phyloP scores from a whole-genome alignment of 495 filamentous ascomycete species.

The Penicillium angulare region DNA sequence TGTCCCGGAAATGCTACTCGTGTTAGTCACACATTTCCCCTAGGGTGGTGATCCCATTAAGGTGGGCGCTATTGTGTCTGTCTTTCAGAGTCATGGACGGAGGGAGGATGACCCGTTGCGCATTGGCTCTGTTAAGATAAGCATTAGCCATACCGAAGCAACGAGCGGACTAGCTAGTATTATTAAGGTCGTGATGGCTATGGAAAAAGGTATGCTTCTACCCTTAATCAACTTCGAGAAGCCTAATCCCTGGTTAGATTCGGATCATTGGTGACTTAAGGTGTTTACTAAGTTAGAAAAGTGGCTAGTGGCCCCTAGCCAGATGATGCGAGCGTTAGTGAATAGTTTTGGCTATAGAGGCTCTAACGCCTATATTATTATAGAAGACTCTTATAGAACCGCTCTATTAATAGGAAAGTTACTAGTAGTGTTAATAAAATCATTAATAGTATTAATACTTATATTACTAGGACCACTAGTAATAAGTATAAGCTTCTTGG shows the following conservation, averaged over 20 bases:
- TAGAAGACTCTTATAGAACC: too few relatives aligned
- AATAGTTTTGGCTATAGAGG: slow-evolving; percentile 44
- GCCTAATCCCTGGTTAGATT: slow-evolving; percentile 43
- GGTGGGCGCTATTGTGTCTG: slow-evolving; percentile 42
- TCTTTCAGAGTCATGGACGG: slow-evolving; percentile 28
- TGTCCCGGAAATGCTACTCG: too few relatives aligned
- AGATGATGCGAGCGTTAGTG: slow-evolving; percentile 29
- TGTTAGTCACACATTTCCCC: too few relatives aligned
- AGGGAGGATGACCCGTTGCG: slow-evolving; percentile 16
- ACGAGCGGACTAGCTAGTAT: slow-evolving; percentile 56
- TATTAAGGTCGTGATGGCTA: slow-evolving; percentile 49
- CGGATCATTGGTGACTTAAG: slow-evolving; percentile 36
- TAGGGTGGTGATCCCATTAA: too few relatives aligned
- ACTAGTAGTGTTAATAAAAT: too few relatives aligned
- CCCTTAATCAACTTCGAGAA: slow-evolving; percentile 52
- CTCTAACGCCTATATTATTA: slow-evolving; percentile 36
- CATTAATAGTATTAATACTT: too few relatives aligned
- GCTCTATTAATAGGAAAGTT: too few relatives aligned
- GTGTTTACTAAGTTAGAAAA: slow-evolving; percentile 33
- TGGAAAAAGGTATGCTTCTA: slow-evolving; percentile 46
- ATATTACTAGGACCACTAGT: too few relatives aligned
- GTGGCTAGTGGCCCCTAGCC: not conserved
- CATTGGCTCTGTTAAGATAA: slow-evolving; percentile 46
- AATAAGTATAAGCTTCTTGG: too few relatives aligned
- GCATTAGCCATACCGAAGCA: slow-evolving; percentile 42